These are phyloP conservation scores for Lepidium aucheri DNA, from an alignment of 345 rosid species.

Conservation along the genomic window DNA sequence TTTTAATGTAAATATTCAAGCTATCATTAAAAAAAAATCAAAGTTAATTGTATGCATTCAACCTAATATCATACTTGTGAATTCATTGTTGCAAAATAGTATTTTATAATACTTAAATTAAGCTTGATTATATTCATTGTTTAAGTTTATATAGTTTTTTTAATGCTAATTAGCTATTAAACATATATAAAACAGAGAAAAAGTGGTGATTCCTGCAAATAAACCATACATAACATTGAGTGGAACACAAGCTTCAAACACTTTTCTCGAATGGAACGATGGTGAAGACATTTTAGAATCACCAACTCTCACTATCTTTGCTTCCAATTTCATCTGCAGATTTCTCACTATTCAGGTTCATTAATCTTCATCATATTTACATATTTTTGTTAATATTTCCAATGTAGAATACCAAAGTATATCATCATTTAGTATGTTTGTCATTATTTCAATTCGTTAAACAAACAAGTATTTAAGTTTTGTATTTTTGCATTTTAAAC, in stretches of 20 bases:
- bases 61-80: not conserved
- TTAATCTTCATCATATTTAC: not conserved
- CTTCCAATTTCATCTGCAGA: slow-evolving; percentile 57
- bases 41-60: not conserved
- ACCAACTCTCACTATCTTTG: slow-evolving; percentile 47
- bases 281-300: slow-evolving; percentile 41
- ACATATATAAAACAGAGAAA: slow-evolving; percentile 33
- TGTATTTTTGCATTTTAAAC: too few species aligned
- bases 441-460: too few species aligned
- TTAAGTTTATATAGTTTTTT: not conserved
- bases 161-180: not conserved
- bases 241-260: slow-evolving; percentile 41
- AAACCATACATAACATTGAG: slow-evolving; percentile 72
- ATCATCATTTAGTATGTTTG: too few species aligned
- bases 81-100: not conserved
- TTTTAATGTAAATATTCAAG: not conserved
- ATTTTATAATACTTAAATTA: not conserved
- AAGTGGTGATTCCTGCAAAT: slow-evolving; percentile 49
- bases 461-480: too few species aligned
- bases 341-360: slow-evolving; percentile 55
- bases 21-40: too few species aligned
- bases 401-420: too few species aligned
- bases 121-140: not conserved
- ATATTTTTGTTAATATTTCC: not conserved
- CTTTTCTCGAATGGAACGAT: slow-evolving; percentile 45